Evolutionary conservation across 2,329 filamentous ascomycete species (phyloP).

Genomic region (Lasiodiplodia sp.): DNA sequence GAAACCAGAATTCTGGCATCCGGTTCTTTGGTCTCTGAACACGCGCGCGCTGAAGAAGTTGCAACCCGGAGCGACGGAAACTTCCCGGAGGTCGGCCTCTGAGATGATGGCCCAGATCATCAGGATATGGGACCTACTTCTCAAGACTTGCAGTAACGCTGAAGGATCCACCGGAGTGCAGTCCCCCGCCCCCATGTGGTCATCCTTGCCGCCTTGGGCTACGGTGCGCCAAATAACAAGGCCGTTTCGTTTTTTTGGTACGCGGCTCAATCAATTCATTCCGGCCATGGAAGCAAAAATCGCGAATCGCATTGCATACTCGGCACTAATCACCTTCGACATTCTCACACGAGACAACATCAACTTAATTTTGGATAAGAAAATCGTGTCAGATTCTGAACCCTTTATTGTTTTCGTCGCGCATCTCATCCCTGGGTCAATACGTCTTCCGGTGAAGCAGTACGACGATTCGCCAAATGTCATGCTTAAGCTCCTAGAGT

Average conservation of each 20-base stretch:
- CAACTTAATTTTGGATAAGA: slow-evolving; percentile 33
- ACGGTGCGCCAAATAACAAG: not conserved
- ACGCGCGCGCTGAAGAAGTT: slow-evolving; percentile 33
- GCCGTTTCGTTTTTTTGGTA: not conserved
- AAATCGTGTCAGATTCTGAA: slow-evolving; percentile 35
- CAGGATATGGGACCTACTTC: not conserved
- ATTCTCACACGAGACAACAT: slow-evolving; percentile 35
- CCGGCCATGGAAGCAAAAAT: not conserved
- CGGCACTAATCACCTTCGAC: slow-evolving; percentile 42
- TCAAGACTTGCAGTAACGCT: not conserved
- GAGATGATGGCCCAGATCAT: slow-evolving; percentile 3
- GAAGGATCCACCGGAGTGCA: not conserved
- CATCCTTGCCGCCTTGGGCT: not conserved
- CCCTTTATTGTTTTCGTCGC: slow-evolving; percentile 41
- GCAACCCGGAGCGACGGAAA: not conserved
- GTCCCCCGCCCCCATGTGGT: not conserved
- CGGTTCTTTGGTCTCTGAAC: slow-evolving; percentile 37
- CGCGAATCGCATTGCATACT: slow-evolving; percentile 23
- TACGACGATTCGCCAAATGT: not conserved
- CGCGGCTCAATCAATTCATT: not conserved
- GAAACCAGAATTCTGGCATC: slow-evolving; percentile 36
- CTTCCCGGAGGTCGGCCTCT: not conserved
- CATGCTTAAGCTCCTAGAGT: not conserved
- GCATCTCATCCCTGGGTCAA: not conserved
- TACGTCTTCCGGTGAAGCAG: not conserved